Evolutionary conservation across 805 yeast species (phyloP).

Genomic region (Sungouiozyma ichnusensis): DNA sequence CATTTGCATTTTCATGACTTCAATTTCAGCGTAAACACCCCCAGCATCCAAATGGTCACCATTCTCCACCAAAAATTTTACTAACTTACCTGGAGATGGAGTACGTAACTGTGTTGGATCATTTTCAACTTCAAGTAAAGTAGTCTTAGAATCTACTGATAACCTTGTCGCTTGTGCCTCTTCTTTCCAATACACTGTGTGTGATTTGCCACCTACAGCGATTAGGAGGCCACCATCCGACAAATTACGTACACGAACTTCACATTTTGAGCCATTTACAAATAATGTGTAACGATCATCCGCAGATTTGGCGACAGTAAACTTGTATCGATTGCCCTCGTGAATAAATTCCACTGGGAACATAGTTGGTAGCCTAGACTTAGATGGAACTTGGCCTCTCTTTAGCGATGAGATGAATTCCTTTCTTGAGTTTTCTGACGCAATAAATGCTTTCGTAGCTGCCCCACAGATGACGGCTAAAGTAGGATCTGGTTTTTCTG

Average conservation of each 20-base stretch:
- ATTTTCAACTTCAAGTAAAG: slow-evolving; percentile 86
- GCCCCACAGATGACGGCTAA: slow-evolving; percentile 96
- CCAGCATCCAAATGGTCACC: slow-evolving; percentile 91
- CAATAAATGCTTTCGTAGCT: slow-evolving; percentile 84
- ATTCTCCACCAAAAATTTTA: slow-evolving; percentile 83
- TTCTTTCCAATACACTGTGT: slow-evolving; percentile 94
- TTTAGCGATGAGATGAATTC: slow-evolving; percentile 72
- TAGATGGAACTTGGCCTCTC: slow-evolving; percentile 90
- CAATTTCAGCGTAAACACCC: slow-evolving; percentile 95
- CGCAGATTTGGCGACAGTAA: slow-evolving; percentile 91
- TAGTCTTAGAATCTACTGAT: slow-evolving; percentile 91
- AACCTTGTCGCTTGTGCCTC: slow-evolving; percentile 92
- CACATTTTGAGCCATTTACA: slow-evolving; percentile 85
- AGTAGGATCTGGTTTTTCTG: slow-evolving; percentile 89
- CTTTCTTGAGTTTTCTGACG: slow-evolving; percentile 55
- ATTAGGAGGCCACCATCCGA: slow-evolving; percentile 91
- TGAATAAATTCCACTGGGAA: slow-evolving; percentile 92
- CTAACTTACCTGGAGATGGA: slow-evolving; percentile 97
- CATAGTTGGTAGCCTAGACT: slow-evolving; percentile 70
- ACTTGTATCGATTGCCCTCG: slow-evolving; percentile 85
- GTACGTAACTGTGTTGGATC: slow-evolving; percentile 98
- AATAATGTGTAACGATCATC: slow-evolving; percentile 77
- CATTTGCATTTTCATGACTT: slow-evolving; percentile 99
- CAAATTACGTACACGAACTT: slow-evolving; percentile 77
- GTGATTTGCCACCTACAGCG: slow-evolving; percentile 85